Conservation (phyloP, 352 stramenopile genomes). For the Stephanocyclus meneghinianus region DNA sequence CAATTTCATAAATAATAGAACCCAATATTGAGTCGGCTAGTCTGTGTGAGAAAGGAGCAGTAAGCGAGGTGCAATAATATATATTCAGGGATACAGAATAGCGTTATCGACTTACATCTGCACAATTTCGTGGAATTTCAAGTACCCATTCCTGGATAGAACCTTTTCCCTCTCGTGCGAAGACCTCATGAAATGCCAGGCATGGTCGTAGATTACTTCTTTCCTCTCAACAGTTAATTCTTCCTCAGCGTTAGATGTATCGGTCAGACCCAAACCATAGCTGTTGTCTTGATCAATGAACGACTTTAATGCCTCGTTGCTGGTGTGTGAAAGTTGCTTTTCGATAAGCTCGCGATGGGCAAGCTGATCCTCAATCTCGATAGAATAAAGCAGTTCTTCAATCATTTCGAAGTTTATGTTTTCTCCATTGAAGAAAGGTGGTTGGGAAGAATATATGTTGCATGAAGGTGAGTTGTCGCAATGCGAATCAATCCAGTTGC, state of each 20-base stretch:
- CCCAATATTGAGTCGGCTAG: slow-evolving; percentile 9
- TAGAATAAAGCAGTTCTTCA: slow-evolving; percentile 14
- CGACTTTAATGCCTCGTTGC: neutral
- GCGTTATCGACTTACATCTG: neutral
- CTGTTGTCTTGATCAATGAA: neutral
- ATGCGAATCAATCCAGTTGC: neutral
- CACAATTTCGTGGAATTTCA: slow-evolving; percentile 21
- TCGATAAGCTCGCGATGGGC: slow-evolving; percentile 2
- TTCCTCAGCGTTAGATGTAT: neutral
- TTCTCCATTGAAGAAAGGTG: neutral
- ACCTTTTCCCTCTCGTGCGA: neutral
- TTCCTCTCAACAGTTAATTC: neutral
- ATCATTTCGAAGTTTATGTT: slow-evolving; percentile 6
- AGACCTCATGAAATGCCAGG: neutral
- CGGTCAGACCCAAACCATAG: neutral
- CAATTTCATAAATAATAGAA: slow-evolving; percentile 4
- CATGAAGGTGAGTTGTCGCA: neutral
- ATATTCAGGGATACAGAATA: neutral
- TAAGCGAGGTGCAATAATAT: neutral
- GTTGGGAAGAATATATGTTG: neutral
- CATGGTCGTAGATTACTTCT: slow-evolving; percentile 9
- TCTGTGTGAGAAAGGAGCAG: neutral
- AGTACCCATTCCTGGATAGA: neutral
- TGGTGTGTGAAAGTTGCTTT: neutral
- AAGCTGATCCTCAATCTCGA: slow-evolving; percentile 19